Evolutionary conservation across 139 green algal genomes (phyloP).

Genomic region (Edaphochlamys debaryana): DNA sequence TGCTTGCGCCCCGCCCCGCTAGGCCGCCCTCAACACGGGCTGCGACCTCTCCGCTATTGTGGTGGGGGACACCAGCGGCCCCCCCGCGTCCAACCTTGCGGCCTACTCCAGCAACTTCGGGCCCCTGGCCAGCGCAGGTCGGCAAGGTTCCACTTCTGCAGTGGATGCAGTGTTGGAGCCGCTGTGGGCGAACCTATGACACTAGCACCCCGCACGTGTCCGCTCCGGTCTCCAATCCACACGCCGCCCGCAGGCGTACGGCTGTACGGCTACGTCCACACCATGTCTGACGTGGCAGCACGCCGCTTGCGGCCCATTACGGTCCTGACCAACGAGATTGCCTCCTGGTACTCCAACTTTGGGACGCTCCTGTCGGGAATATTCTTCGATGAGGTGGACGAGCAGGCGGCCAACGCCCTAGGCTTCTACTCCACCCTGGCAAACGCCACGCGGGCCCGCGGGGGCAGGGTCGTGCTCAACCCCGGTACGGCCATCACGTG

Average conservation of each 20-base stretch:
- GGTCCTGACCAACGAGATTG: too few relatives aligned
- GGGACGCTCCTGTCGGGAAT: constrained; percentile 1
- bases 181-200: too few relatives aligned
- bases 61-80: constrained; percentile 28
- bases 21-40: too few relatives aligned
- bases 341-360: constrained; percentile 28
- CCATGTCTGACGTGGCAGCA: not conserved
- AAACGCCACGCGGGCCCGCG: not conserved
- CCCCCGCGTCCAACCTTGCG: not conserved
- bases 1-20: too few relatives aligned
- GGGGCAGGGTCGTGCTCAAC: constrained; percentile 25
- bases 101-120: not conserved
- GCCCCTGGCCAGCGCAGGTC: not conserved
- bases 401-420: not conserved
- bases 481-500: not conserved
- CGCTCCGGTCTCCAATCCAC: not conserved
- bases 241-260: not conserved
- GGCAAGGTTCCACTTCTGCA: not conserved
- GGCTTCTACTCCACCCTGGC: not conserved
- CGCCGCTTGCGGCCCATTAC: constrained; percentile 1
- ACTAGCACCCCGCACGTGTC: too few relatives aligned
- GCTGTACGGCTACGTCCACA: constrained; percentile 34
- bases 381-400: constrained; percentile 32
- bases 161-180: not conserved
- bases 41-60: too few relatives aligned